Base-by-base conservation (phyloP, 148 eudicot genomes). In the Silene conica region DNA sequence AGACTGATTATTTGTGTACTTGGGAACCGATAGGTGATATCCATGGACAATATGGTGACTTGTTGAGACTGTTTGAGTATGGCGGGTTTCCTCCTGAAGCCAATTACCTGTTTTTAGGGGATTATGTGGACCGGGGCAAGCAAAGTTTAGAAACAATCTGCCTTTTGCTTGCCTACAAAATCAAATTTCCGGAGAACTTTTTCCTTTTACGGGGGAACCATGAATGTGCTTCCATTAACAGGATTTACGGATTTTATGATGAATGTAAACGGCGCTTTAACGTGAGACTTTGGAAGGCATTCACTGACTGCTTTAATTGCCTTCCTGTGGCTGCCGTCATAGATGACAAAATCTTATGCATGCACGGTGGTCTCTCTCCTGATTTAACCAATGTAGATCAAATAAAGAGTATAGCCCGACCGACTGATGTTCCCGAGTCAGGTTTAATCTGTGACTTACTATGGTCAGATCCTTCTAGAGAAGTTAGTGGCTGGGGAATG, bases 351-450 rank as follows among this genome's bases (percentile, higher is more conserved):
- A 89, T 89, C 50, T 76, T 89, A 55, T 89, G 93, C 82, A 89
- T 89, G 93, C 93, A 89, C 76, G 93, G 93, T 60, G 93, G 93
- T 67, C 85, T 89, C 55, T 89, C 93, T 38, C 93, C 93, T 58
- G 93, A 89, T 59, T 77, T 89, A 76, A 77, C 77, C 63, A 81
- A 75, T 73, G 82, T 87, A 69, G 91, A 89, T 75, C 88, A 87
- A 74, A 87, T 89, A 71, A 84, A 89, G 80, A 86, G 78, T 73
- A 61, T 89, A 58, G 1, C 83, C 1, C 86, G 93, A 16, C 93
- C 93, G 46, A 80, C 86, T 16, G 89, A 87, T 81, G 89, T 89
- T 67, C 93, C 93, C 9, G 93, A 89, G 74, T 84, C 93, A 48
- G 93, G 93, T 60, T 74, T 89, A 77, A 84, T 89, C 18, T 89